Base-by-base conservation (phyloP, 352 stramenopile species). In the Pythium rhizo-oryzae region DNA sequence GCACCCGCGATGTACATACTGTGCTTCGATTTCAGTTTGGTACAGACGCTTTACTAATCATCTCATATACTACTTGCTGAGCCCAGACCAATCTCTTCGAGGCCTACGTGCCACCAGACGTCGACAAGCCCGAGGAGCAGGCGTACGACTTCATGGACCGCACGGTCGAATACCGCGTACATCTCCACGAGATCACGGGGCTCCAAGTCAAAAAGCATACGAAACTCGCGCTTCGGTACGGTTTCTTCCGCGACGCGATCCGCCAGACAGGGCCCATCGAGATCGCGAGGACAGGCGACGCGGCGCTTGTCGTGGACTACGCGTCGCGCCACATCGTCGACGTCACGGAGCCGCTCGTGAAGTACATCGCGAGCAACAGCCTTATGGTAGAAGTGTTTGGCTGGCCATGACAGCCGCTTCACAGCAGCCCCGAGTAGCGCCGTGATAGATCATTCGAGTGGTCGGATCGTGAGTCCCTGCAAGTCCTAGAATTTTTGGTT, bases 71-170 rank as follows among this genome's bases (percentile, higher is more conserved):
- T 15, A 41, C 8, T 16, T 4, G 8, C 35, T 41, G 8, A 39
- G 33, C 11, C 33, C 24, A 73, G 57, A 43, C 39, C 8, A 61
- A 60, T 4, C 46, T 66, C 13, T 90, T 88, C 37, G 53, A 76
- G 53, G 60, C 75, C 21, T 87, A 84, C 47, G 49, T 62, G 53
- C 69, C 46, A 11, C 57, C 51, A 1, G 55, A 80, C 21, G 39
- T 79, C 39, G 80, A 90, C 64, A 73, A 44, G 47, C 46, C 49
- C 2, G 80, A 90, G 58, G 72, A 90, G 59, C 80, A 87, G 54
- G 60, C 87, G 43, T 67, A 74, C 47, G 80, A 87, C 47, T 82
- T 70, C 37, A 80, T 89, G 71, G 81, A 88, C 47, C 76, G 74
- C 63, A 68, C 70, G 8, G 63, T 90, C 24, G 77, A 85, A 63